Percentiles rank a stretch among this genome's conserved stretches.
Conservation (phyloP, 345 rosid genomes). For the Erysimum cheiranthoides region DNA sequence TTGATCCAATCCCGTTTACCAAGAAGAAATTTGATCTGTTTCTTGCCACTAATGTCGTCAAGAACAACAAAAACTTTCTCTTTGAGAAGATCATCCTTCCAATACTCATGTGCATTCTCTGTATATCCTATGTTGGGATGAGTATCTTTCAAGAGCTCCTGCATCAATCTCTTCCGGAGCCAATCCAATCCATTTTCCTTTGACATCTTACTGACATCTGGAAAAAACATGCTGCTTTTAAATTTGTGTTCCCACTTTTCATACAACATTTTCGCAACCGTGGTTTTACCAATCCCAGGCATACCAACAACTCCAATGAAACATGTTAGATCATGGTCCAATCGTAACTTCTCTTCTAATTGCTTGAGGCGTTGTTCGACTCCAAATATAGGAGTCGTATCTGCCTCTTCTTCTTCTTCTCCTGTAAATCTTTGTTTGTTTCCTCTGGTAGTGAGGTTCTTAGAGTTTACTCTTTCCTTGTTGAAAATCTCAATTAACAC, state of each 20-base stretch:
- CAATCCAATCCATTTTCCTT: not conserved
- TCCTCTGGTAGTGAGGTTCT: not conserved
- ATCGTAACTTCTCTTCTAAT: not conserved
- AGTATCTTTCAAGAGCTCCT: constrained; percentile 7
- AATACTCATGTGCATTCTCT: not conserved
- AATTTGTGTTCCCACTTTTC: not conserved
- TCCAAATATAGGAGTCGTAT: not conserved
- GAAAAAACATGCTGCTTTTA: not conserved
- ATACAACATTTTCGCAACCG: not conserved
- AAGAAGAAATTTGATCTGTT: constrained; percentile 4
- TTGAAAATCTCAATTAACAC: not conserved
- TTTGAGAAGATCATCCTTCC: constrained; percentile 8
- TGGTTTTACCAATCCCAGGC: constrained; percentile 30
- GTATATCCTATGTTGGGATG: not conserved
- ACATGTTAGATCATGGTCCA: not conserved
- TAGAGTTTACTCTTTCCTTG: not conserved
- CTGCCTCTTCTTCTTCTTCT: not conserved
- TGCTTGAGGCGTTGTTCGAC: not conserved
- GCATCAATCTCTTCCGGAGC: not conserved
- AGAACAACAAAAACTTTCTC: constrained; percentile 6
- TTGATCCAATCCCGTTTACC: not conserved
- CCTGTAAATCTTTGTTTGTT: not conserved
- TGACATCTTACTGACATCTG: not conserved
- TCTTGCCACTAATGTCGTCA: not conserved
- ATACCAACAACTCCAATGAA: constrained; percentile 24